A percentile compares a stretch with the other conserved stretches of the same genome.
These are phyloP conservation scores for Cladosporium sp. DNA, from an alignment of 2,329 filamentous ascomycete genomes.

Conservation along the genomic window DNA sequence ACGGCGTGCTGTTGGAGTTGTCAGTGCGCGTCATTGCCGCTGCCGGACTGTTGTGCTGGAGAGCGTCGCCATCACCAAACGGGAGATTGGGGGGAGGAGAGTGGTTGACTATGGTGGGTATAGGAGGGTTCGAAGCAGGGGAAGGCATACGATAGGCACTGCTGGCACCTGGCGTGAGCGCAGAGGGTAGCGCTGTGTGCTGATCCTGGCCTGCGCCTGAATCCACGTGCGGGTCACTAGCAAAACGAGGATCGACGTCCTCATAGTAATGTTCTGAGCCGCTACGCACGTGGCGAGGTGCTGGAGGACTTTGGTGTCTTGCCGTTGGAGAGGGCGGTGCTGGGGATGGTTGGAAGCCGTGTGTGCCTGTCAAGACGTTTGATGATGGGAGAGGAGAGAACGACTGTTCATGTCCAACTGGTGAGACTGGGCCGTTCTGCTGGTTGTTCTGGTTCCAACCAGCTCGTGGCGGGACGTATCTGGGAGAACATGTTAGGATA, in stretches of 20 bases:
- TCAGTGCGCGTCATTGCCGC: slow-evolving; percentile 14
- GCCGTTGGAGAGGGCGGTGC: slow-evolving; percentile 24
- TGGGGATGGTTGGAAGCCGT: slow-evolving; percentile 19
- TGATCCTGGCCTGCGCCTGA: slow-evolving; percentile 3
- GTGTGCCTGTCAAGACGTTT: slow-evolving; percentile 1
- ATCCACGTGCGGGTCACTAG: slow-evolving; percentile 25
- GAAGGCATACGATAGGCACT: slow-evolving; percentile 11
- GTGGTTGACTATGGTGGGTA: slow-evolving; percentile 12
- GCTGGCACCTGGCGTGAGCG: slow-evolving; percentile 7
- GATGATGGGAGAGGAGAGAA: slow-evolving; percentile 8
- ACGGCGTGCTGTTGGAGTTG: slow-evolving; percentile 16
- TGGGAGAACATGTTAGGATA: slow-evolving; percentile 23
- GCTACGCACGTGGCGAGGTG: slow-evolving; percentile 25
- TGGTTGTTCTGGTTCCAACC: slow-evolving; percentile 36
- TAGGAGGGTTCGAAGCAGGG: slow-evolving; percentile 10
- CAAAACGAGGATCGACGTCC: slow-evolving; percentile 87
- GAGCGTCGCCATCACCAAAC: slow-evolving; percentile 1
- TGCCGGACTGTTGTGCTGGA: slow-evolving; percentile 1
- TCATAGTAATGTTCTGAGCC: slow-evolving; percentile 70
- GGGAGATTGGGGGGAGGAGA: slow-evolving; percentile 5
- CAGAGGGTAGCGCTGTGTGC: slow-evolving; percentile 4
- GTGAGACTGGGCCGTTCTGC: slow-evolving; percentile 18
- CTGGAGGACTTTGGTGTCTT: slow-evolving; percentile 6
- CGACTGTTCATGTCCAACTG: neutral
- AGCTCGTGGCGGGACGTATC: slow-evolving; percentile 45